Conservation (phyloP, 805 yeast genomes). For the Candida vartiovaarae region DNA sequence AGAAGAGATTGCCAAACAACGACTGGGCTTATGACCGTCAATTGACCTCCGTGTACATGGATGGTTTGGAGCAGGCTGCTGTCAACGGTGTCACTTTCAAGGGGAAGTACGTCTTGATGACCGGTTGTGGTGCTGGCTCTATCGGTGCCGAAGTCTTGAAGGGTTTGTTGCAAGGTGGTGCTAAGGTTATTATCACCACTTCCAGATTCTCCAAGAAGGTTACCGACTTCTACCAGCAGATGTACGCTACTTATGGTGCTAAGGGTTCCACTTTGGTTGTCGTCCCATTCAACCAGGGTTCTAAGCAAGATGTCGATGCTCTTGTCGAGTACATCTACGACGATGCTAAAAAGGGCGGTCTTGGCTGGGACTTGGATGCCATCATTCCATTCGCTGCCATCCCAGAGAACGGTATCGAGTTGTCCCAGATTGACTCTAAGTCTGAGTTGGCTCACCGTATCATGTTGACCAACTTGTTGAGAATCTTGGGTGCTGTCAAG, state of each 20-base stretch:
- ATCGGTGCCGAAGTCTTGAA: conserved; percentile 96
- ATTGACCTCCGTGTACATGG: conserved; percentile 72
- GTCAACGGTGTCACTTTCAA: conserved; percentile 88
- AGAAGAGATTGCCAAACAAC: conserved; percentile 65
- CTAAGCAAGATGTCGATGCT: conserved; percentile 86
- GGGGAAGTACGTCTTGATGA: conserved; percentile 81
- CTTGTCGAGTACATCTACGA: conserved; percentile 81
- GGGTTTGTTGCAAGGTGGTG: conserved; percentile 96
- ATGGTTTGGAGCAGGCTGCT: conserved; percentile 90
- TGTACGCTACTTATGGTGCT: conserved; percentile 91
- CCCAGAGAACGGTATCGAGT: conserved; percentile 96
- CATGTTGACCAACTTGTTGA: conserved; percentile 91
- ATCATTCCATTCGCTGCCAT: conserved; percentile 98
- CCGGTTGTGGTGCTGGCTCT: conserved; percentile 99
- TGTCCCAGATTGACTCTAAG: conserved; percentile 87
- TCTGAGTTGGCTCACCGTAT: conserved; percentile 98
- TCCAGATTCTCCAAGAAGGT: conserved; percentile 91
- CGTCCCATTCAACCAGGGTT: conserved; percentile 98
- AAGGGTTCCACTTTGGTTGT: conserved; percentile 87
- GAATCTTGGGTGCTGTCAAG: conserved; percentile 89
- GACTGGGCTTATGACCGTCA: conserved; percentile 80
- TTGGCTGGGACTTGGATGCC: conserved; percentile 97
- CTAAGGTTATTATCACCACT: conserved; percentile 93
- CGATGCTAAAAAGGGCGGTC: conserved; percentile 77
- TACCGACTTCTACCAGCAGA: conserved; percentile 90